phyloP scores from a whole-genome alignment of 208 protist species.

The Trypanosoma grayi region DNA sequence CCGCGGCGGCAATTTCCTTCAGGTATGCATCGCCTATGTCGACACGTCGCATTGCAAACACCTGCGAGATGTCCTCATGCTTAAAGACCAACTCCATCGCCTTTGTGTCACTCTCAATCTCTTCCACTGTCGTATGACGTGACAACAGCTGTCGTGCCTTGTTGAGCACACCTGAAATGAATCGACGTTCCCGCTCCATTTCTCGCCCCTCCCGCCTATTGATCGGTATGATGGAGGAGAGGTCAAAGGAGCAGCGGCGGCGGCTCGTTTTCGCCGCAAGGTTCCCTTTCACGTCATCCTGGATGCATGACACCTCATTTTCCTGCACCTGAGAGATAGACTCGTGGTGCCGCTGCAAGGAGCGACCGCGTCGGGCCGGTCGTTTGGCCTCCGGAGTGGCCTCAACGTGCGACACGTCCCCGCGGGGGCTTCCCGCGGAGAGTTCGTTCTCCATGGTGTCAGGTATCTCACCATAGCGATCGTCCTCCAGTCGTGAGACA shows the following conservation, averaged over 20 bases:
- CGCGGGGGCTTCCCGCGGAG: not conserved
- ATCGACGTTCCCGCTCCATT: conserved; percentile 22
- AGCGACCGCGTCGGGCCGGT: not conserved
- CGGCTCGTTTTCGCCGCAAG: not conserved
- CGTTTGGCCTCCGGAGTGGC: not conserved
- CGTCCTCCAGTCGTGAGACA: conserved; percentile 8
- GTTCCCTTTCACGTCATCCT: not conserved
- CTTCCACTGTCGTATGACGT: conserved; percentile 31
- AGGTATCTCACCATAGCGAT: conserved; percentile 8
- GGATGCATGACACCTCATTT: conserved; percentile 2
- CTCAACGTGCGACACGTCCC: not conserved
- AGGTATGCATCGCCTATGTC: conserved; percentile 15
- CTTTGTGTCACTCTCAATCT: conserved; percentile 31
- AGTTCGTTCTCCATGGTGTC: conserved; percentile 7
- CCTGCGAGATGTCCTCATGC: conserved; percentile 29
- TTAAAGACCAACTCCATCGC: conserved; percentile 42
- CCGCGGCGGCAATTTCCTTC: not conserved
- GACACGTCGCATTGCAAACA: not conserved
- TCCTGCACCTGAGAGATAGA: conserved; percentile 8
- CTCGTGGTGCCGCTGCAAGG: not conserved
- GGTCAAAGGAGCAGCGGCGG: conserved; percentile 12
- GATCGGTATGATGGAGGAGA: conserved; percentile 5
- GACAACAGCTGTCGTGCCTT: conserved; percentile 5
- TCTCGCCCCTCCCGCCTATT: conserved; percentile 22
- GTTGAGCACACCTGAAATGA: conserved; percentile 18